These are phyloP conservation scores for Bipolaris victoriae DNA, from an alignment of 2,329 filamentous ascomycete genomes.

Conservation along the genomic window DNA sequence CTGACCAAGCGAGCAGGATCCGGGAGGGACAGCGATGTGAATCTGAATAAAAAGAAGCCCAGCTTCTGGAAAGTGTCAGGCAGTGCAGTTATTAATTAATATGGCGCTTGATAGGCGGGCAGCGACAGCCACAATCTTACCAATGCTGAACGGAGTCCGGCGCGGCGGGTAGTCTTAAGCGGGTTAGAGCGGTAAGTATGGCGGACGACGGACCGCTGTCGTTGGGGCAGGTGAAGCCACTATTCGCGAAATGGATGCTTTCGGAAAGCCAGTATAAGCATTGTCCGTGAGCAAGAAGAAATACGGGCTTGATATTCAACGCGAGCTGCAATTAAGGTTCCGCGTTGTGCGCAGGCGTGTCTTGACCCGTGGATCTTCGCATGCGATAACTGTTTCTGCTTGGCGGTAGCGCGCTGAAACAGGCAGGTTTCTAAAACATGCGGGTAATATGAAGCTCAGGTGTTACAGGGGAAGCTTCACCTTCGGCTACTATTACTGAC, in stretches of 20 bases:
- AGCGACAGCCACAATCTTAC: slow-evolving; percentile 22
- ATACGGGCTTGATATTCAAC: not conserved
- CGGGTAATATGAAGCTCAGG: slow-evolving; percentile 22
- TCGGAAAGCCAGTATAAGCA: not conserved
- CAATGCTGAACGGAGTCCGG: slow-evolving; percentile 25
- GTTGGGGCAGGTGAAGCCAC: slow-evolving; percentile 3
- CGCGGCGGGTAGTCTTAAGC: slow-evolving; percentile 22
- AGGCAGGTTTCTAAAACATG: slow-evolving; percentile 27
- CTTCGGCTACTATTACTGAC: not conserved
- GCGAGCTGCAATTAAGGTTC: not conserved
- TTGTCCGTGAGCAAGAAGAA: not conserved
- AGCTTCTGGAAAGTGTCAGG: slow-evolving; percentile 39
- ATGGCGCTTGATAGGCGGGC: slow-evolving; percentile 19
- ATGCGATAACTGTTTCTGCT: slow-evolving; percentile 25
- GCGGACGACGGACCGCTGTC: slow-evolving; percentile 15
- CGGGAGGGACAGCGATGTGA: slow-evolving; percentile 9
- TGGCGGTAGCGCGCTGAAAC: slow-evolving; percentile 29
- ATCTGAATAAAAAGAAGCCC: slow-evolving; percentile 33
- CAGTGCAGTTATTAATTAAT: slow-evolving; percentile 33
- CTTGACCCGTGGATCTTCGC: not conserved
- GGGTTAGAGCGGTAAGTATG: slow-evolving; percentile 21
- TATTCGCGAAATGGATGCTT: slow-evolving; percentile 4
- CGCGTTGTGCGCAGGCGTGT: not conserved
- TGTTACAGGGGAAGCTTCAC: slow-evolving; percentile 35
- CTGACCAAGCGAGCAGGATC: not conserved